Evolutionary conservation across 192 early-diverging fungal genomes (phyloP), one percentile per base, ranked within the genome.

Genomic region (Backusella tuberculispora): DNA sequence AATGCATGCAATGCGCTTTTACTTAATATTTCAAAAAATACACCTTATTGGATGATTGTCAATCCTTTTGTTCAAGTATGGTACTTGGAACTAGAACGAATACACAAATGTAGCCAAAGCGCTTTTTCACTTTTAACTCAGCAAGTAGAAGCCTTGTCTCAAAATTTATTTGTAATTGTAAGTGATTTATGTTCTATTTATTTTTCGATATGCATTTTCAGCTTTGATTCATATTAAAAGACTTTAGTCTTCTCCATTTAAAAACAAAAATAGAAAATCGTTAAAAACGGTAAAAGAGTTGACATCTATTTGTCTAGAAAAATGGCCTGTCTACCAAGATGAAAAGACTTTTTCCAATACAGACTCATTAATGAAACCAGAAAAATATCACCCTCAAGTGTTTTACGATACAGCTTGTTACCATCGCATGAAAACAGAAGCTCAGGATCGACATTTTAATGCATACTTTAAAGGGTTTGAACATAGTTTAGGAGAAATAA

Each of bases 361-460:
- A 34, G 29, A 34, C 2, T 53, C 50, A 21, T 48, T 17, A 12
- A n/a, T 53, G 2, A 53, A 21, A 53, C 7, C 50, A 53, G 21
- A 53, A 21, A 15, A 53, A 53, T 53, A 15, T 34, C 29, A 34
- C 29, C 29, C 29, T 34, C 29, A 34, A 19, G 6, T 53, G 17
- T 53, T 53, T 53, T 53, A 15, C 4, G 50, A 53, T 21, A 53
- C 50, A 3, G 21, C 50, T 2, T 53, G 17, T 34, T 34, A 34
- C 29, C 29, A 53, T 53, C 26, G 10, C 63, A 67, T 67, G 66
- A 67, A 67, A 67, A 67, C 66, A 21, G 66, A 67, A 67, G 5
- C 19, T 43, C 40, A 67, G 37, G 66, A 67, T 67, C 41, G 38
- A 42, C 66, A 41, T 10, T 67, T 67, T 43, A 38, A 67, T 41